Evolutionary conservation across 495 filamentous ascomycete species (phyloP), one percentile per base, ranked within the genome.

Genomic region (Pyrenula aspistea): DNA sequence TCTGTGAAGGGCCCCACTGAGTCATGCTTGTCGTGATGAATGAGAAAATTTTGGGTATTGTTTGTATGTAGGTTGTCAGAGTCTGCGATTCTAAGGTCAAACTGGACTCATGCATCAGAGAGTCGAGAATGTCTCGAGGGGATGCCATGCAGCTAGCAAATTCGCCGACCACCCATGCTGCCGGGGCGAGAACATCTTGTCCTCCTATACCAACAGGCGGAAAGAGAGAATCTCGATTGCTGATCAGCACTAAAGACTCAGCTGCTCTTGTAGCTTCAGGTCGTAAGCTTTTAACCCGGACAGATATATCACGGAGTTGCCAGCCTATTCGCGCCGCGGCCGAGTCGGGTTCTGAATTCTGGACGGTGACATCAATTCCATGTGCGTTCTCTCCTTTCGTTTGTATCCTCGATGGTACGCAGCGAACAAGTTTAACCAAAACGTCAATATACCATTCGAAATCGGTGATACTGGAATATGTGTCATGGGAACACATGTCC

Each of bases 391-490:
- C 60, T 53, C 62, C 58, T 42, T 25, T 19, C 23, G 61, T 62
- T 36, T 61, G 62, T 20, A 20, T 52, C 19, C 19, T 20, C 25
- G 65, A 62, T 54, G 83, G 74, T 25, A 90, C 76, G 57, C 86
- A 80, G 50, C 83, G 79, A 25, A 96, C 79, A 2, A 98, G 76
- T 62, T 92, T 86, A 3, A 89, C 81, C 10, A 98, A 71, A 42
- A 91, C 78, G 57, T 87, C 83, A 53, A 97, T 82, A 71, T 97
- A 97, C 93, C 93, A 98, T 59, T 95, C 93, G 66, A 98, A 97
- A 65, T 98, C 93, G 51, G 71, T 71, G 51, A 97, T 70, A 63
- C 88, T 87, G 15, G 81, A 77, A 67, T 96, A 98, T 56, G 89
- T 95, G 59, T 89, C 84, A 53, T 84, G 80, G n/a, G 88, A 88